phyloP scores from a whole-genome alignment of 371 early-diverging fungal genomes.

The Fennellomyces sp. region DNA sequence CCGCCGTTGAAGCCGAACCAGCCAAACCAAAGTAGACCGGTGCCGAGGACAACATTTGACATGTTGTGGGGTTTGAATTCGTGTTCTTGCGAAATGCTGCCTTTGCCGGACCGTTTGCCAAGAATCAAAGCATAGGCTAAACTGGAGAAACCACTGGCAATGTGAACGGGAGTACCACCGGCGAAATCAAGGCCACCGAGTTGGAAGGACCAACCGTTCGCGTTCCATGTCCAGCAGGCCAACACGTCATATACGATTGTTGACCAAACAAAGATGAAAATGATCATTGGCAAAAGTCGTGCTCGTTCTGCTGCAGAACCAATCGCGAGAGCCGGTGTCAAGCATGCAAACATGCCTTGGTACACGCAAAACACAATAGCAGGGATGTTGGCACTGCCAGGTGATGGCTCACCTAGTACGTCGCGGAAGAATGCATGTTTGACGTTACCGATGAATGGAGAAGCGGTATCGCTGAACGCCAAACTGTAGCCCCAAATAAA shows the following conservation, averaged over 20 bases:
- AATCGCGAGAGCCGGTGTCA: conserved; percentile 89
- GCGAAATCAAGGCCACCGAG: conserved; percentile 84
- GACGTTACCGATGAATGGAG: conserved; percentile 82
- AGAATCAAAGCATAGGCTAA: conserved; percentile 84
- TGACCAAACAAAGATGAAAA: conserved; percentile 93
- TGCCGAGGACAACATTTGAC: conserved; percentile 86
- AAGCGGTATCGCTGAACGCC: conserved; percentile 75
- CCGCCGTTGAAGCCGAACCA: conserved; percentile 90
- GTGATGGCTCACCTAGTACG: conserved; percentile 57
- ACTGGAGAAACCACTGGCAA: conserved; percentile 87
- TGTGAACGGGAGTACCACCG: conserved; percentile 93
- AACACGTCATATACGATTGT: conserved; percentile 87
- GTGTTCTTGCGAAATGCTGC: conserved; percentile 37
- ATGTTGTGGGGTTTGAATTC: conserved; percentile 89
- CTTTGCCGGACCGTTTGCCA: conserved; percentile 78
- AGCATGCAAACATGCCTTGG: conserved; percentile 84
- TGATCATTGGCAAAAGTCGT: conserved; percentile 81
- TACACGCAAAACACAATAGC: conserved; percentile 61
- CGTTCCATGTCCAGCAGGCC: conserved; percentile 93
- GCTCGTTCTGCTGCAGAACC: conserved; percentile 91
- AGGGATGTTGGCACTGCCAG: conserved; percentile 66
- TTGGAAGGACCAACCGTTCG: conserved; percentile 80
- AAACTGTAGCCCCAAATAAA: conserved; percentile 85
- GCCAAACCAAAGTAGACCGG: conserved; percentile 89
- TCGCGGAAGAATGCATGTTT: conserved; percentile 69